Evolutionary conservation across 2,329 filamentous ascomycete species (phyloP).

Genomic region (Pseudomassariella vexata): DNA sequence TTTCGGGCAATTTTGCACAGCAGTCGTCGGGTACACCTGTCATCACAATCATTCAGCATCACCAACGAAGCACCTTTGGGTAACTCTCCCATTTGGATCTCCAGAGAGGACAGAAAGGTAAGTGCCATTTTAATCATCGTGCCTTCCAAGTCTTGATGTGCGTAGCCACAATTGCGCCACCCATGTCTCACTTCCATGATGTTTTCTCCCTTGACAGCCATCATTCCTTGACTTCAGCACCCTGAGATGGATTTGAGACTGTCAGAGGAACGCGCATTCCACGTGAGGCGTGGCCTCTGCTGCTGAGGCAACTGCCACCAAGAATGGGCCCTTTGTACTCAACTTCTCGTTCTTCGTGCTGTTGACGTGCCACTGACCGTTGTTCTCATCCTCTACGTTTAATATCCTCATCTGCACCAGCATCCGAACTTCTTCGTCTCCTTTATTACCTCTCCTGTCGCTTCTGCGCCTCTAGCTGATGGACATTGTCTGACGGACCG

Average conservation of each 20-base stretch:
- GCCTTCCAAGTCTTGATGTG: too few species aligned
- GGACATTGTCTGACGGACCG: conserved; percentile 15
- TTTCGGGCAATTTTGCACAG: too few species aligned
- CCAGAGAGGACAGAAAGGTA: too few species aligned
- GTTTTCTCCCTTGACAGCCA: conserved; percentile 13
- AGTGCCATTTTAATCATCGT: too few species aligned
- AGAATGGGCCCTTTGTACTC: too few species aligned
- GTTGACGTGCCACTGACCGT: conserved; percentile 4
- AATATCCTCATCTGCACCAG: conserved; percentile 10
- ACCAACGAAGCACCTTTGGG: too few species aligned
- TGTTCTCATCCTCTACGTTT: conserved; percentile 4
- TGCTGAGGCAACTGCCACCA: conserved; percentile 12
- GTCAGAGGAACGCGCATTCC: conserved; percentile 13
- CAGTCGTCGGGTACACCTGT: too few species aligned
- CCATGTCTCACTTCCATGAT: conserved; percentile 6
- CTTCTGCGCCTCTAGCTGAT: conserved; percentile 9
- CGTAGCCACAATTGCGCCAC: too few species aligned
- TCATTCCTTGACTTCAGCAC: conserved; percentile 16
- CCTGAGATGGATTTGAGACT: conserved; percentile 7
- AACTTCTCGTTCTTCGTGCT: too few species aligned
- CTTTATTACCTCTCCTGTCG: not conserved
- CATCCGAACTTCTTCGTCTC: conserved; percentile 14
- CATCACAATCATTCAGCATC: too few species aligned
- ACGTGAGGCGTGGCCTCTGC: conserved; percentile 5
- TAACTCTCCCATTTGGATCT: too few species aligned